Evolutionary conservation across 2,329 filamentous ascomycete species (phyloP).

Genomic region (Fusarium pilosicola): DNA sequence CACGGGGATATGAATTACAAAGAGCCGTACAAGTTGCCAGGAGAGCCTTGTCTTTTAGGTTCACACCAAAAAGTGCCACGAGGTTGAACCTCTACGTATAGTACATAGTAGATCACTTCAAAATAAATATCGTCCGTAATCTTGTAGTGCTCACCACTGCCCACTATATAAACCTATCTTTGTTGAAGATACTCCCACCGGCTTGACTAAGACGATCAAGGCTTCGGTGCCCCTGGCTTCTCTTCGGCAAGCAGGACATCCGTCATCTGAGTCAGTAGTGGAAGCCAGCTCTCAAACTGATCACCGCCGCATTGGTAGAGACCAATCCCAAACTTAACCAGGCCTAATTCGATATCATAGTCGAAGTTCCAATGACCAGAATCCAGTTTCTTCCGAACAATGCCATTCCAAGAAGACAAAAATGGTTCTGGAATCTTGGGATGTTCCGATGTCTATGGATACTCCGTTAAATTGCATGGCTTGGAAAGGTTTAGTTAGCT

Average conservation of each 20-base stretch:
- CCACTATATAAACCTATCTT: rapidly evolving
- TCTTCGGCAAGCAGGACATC: background rate
- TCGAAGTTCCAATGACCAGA: rapidly evolving
- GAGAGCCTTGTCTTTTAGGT: no score
- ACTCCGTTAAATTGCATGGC: background rate
- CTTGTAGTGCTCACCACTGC: no score
- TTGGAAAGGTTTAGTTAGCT: background rate
- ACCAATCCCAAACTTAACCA: background rate
- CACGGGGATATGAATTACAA: no score
- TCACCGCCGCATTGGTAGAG: background rate
- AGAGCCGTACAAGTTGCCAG: no score
- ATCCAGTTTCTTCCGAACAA: background rate
- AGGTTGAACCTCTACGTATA: no score
- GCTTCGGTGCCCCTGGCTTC: rapidly evolving
- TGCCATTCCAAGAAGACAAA: background rate
- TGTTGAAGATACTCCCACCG: no score
- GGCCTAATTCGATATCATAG: background rate
- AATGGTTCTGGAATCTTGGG: background rate
- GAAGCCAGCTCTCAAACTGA: background rate
- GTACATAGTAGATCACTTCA: no score
- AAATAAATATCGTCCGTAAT: no score
- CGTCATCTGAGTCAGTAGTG: background rate
- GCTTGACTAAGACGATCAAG: background rate
- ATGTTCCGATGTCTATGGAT: background rate
- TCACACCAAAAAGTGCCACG: no score